Conservation (phyloP, 768 basidiomycete species). For the Mycena polygramma region DNA sequence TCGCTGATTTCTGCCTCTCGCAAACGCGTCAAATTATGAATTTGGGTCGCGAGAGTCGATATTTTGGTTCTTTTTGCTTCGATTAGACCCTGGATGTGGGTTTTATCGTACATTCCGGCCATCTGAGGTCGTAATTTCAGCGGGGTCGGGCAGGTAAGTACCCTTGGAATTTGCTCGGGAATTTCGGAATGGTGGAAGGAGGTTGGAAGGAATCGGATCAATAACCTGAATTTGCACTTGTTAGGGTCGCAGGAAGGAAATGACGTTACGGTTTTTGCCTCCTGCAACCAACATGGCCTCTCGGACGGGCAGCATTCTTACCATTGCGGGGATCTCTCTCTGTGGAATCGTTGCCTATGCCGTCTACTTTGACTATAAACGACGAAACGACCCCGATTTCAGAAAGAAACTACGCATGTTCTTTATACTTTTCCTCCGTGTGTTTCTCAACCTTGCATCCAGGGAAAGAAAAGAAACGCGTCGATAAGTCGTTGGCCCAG, state of each 20-base stretch:
- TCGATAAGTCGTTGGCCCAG: constrained; percentile 74
- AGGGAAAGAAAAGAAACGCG: constrained; percentile 96
- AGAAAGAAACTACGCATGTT: constrained; percentile 85
- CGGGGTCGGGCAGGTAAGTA: too few relatives aligned
- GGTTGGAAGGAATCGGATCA: too few relatives aligned
- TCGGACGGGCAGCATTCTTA: constrained; percentile 54
- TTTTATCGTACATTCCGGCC: too few relatives aligned
- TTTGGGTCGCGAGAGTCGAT: too few relatives aligned
- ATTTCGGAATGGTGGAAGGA: too few relatives aligned
- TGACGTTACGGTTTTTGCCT: constrained; percentile 26
- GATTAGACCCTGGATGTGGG: too few relatives aligned
- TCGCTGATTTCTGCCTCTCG: too few relatives aligned
- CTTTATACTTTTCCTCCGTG: constrained; percentile 30
- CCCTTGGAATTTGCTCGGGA: too few relatives aligned
- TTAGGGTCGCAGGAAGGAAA: not conserved
- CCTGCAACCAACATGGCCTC: constrained; percentile 52
- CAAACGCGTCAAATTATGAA: too few relatives aligned
- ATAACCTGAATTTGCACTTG: not conserved
- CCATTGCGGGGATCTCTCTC: constrained; percentile 63
- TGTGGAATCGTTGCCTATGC: constrained; percentile 84
- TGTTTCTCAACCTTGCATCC: constrained; percentile 32
- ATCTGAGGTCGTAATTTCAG: too few relatives aligned
- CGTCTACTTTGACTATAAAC: constrained; percentile 94
- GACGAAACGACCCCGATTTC: constrained; percentile 89
- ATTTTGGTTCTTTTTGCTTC: too few relatives aligned